Percentiles rank a stretch among this genome's conserved stretches.
Conservation (phyloP, 129 eudicot species). For the Calendula officinalis region DNA sequence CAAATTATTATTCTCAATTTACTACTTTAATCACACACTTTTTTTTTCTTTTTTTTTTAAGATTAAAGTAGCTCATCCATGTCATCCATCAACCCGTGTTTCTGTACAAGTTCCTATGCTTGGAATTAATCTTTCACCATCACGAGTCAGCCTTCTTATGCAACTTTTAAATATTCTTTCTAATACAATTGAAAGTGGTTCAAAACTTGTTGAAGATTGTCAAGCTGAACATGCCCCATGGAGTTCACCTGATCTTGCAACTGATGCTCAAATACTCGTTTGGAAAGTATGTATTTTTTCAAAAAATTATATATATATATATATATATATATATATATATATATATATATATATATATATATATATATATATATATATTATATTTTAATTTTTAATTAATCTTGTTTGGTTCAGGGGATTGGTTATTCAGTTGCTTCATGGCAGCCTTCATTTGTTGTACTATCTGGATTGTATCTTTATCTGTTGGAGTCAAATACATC, state of each 20-base stretch:
- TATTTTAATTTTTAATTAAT: background rate
- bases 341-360: no score
- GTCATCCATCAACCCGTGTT: conserved; percentile 82
- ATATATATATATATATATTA: no score
- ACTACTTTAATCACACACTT: background rate
- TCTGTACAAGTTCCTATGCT: conserved; percentile 88
- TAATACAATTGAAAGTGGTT: conserved; percentile 58
- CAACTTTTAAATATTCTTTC: conserved; percentile 64
- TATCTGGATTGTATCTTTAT: conserved; percentile 81
- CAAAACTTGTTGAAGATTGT: conserved; percentile 46
- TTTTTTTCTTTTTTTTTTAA: conserved; percentile 30
- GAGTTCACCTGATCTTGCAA: conserved; percentile 82
- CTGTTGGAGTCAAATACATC: conserved; percentile 68
- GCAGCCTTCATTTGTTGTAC: conserved; percentile 78
- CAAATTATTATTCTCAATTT: background rate
- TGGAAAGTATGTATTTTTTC: conserved; percentile 67
- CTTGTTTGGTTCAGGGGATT: conserved; percentile 66
- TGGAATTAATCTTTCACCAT: conserved; percentile 83
- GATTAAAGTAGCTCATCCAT: conserved; percentile 88
- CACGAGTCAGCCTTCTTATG: conserved; percentile 67
- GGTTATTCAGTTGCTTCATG: conserved; percentile 95
- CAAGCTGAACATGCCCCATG: conserved; percentile 71
- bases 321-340: background rate
- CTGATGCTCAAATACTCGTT: conserved; percentile 79
- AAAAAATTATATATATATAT: background rate